phyloP scores from a whole-genome alignment of 2,329 filamentous ascomycete genomes.

The Blastomyces emzantsi region DNA sequence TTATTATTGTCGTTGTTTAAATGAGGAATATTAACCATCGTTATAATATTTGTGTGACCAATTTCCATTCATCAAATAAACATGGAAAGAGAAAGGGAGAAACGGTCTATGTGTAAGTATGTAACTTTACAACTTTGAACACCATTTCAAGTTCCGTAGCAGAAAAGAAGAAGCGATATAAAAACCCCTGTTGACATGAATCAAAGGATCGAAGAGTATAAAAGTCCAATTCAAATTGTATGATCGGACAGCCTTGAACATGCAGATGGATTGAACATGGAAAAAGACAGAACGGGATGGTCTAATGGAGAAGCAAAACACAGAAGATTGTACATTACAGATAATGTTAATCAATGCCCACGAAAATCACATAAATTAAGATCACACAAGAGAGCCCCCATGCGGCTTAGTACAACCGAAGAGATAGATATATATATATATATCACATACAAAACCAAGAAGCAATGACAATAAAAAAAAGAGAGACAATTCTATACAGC shows the following conservation, averaged over 20 bases:
- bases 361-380: not conserved
- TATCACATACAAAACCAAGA: not conserved
- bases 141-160: too few species aligned
- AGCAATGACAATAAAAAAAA: not conserved
- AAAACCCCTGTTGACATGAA: too few species aligned
- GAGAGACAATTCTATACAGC: conserved; percentile 22
- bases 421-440: not conserved
- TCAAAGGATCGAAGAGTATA: too few species aligned
- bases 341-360: not conserved
- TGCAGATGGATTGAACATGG: not conserved
- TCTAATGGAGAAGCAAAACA: not conserved
- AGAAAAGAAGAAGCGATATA: too few species aligned
- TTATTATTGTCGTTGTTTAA: too few species aligned
- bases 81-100: too few species aligned
- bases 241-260: not conserved
- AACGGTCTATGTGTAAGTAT: too few species aligned
- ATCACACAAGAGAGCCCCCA: not conserved
- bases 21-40: too few species aligned
- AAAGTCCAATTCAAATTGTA: not conserved
- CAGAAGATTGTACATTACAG: not conserved
- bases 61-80: too few species aligned
- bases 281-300: not conserved
- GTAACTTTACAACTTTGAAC: too few species aligned
- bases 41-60: too few species aligned
- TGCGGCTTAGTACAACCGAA: not conserved